phyloP scores from a whole-genome alignment of 176 grass and related monocot species.

The Oryza glumipatula region DNA sequence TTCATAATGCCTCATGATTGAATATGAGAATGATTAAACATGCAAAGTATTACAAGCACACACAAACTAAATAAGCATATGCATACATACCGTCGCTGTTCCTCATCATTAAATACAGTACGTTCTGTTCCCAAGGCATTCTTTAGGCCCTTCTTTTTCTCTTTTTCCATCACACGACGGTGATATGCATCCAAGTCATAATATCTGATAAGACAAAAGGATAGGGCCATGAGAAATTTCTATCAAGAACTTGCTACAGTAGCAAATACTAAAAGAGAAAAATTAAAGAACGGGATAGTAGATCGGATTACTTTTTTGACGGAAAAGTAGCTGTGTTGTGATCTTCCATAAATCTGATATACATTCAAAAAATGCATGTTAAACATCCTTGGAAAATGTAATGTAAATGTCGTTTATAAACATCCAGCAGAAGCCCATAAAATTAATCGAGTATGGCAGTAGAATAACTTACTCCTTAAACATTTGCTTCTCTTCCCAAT shows the following conservation, averaged over 20 bases:
- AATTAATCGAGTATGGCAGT: constrained; percentile 41
- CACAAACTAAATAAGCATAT: constrained; percentile 6
- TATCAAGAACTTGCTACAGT: not conserved
- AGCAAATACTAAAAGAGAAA: not conserved
- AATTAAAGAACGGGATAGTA: not conserved
- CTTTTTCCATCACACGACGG: constrained; percentile 72
- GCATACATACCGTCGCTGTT: constrained; percentile 70
- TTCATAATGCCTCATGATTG: constrained; percentile 13
- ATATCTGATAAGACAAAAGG: constrained; percentile 62
- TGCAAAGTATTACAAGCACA: not conserved
- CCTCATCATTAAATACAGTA: constrained; percentile 95
- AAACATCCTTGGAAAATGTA: constrained; percentile 26
- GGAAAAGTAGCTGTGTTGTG: constrained; percentile 96
- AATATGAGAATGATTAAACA: not conserved
- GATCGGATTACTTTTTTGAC: constrained; percentile 77
- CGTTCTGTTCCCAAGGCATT: constrained; percentile 55
- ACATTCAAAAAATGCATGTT: constrained; percentile 30
- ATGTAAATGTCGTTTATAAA: not conserved
- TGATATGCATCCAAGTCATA: constrained; percentile 94
- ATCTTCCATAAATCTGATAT: constrained; percentile 96
- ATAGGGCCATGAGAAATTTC: constrained; percentile 15
- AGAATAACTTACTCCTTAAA: constrained; percentile 85
- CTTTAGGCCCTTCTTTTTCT: constrained; percentile 77
- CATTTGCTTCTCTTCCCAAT: constrained; percentile 99
- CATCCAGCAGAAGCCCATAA: not conserved